Conservation (phyloP, 495 filamentous ascomycete species). For the Penicillium psychrofluorescens region DNA sequence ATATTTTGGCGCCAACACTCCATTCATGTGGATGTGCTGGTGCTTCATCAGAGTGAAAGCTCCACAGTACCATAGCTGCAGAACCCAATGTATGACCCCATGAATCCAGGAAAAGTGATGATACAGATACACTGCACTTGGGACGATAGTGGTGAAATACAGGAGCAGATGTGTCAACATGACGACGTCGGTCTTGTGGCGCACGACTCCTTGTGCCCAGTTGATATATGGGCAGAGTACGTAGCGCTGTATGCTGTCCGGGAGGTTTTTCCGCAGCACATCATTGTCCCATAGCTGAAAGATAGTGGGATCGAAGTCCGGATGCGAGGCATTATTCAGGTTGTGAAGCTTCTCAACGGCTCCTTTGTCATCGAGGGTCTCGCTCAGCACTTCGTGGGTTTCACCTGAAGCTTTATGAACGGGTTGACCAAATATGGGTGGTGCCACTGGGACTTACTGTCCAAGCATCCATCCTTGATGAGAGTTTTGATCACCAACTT, state of each 20-base stretch:
- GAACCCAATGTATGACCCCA: conserved; percentile 52
- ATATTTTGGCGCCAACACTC: conserved; percentile 50
- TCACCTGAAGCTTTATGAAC: conserved; percentile 4
- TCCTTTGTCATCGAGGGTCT: conserved; percentile 10
- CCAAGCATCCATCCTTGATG: conserved; percentile 18
- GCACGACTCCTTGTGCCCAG: conserved; percentile 47
- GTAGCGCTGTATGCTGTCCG: conserved; percentile 30
- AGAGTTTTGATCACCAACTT: conserved; percentile 42
- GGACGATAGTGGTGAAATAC: conserved; percentile 61
- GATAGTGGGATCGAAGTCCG: conserved; percentile 47
- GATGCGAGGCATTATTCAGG: conserved; percentile 43
- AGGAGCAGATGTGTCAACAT: conserved; percentile 70
- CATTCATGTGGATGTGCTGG: conserved; percentile 72
- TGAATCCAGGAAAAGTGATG: conserved; percentile 58
- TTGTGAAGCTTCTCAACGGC: conserved; percentile 36
- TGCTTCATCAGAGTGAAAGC: conserved; percentile 76
- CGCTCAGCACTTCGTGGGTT: conserved; percentile 9
- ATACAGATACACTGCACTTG: conserved; percentile 58
- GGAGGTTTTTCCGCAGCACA: conserved; percentile 26
- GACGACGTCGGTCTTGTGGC: conserved; percentile 60
- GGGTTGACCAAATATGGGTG: not conserved
- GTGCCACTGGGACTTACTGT: conserved; percentile 11
- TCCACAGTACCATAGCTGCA: conserved; percentile 59
- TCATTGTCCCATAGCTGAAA: conserved; percentile 44
- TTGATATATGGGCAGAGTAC: conserved; percentile 50